Base-by-base conservation (phyloP, 2,329 filamentous ascomycete genomes). In the Fusarium veterinarium region DNA sequence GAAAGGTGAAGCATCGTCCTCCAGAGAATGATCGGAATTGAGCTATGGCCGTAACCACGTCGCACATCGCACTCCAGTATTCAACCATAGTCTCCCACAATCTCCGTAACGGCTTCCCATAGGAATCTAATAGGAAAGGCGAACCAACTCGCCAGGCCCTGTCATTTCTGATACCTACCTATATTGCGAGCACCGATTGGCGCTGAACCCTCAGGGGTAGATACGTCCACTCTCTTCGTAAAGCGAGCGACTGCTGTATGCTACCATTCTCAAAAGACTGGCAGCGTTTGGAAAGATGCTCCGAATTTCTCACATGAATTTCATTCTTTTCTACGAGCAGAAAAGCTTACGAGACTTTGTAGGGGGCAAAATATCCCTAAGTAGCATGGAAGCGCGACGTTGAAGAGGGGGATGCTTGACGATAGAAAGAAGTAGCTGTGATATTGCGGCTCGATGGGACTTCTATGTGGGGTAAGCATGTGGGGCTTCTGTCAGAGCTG, bases 21-120 rank as follows among this genome's bases (percentile, higher is more conserved):
- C 89, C 63, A 88, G 87, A 91, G 91, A 92, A 88, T 93, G 90
- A 93, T 93, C 91, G 90, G 91, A 93, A 93, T 94, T 90, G 91
- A 93, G 93, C 93, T 85, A 69, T 67, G 56, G 59, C 65, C 60
- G 8, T 40, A 33, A 56, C 79, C 70, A 94, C 89, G 92, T 92
- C 89, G 91, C 92, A 91, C 93, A 95, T 95, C 93, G 92, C 91
- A 95, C 93, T 95, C 87, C 92, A 93, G 92, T 94, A 91, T 33
- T 91, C 87, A 73, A 81, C 85, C 90, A 94, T 92, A 91, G 95
- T 94, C 92, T 94, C 91, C 92, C 89, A 94, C 92, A 91, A 94
- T 94, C 92, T 94, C 91, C 92, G 91, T 91, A 93, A 93, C 87
- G 90, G 89, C 92, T 93, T 91, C 91, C 92, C 92, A 95, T 90